Conservation (phyloP, 768 basidiomycete genomes). For the Sarcodon aspratus region DNA sequence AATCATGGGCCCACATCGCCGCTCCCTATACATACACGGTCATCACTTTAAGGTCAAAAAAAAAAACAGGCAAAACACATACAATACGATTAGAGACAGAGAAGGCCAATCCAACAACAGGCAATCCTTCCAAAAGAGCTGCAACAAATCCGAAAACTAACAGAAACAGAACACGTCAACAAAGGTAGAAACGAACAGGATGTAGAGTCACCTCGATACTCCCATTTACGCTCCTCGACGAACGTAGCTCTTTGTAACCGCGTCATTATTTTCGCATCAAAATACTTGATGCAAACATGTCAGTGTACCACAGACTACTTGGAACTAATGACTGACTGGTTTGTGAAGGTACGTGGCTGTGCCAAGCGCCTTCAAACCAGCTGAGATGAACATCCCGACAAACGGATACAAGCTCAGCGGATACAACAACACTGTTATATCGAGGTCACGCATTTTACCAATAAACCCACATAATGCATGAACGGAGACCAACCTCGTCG, state of each 20-base stretch:
- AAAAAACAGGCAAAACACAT: background rate
- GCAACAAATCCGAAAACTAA: conserved; percentile 81
- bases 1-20: conserved; percentile 87
- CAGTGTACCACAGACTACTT: background rate
- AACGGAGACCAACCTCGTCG: conserved; percentile 27
- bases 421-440: conserved; percentile 37
- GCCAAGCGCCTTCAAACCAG: conserved; percentile 55
- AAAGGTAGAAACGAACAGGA: background rate
- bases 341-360: conserved; percentile 61
- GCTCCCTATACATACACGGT: conserved; percentile 28
- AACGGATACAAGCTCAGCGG: conserved; percentile 55
- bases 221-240: conserved; percentile 85
- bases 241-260: conserved; percentile 57
- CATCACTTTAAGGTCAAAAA: background rate
- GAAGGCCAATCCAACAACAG: conserved; percentile 73
- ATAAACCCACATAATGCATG: background rate
- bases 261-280: conserved; percentile 76
- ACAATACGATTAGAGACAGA: conserved; percentile 77
- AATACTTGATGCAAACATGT: conserved; percentile 45
- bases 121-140: conserved; percentile 70
- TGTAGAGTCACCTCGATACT: conserved; percentile 52
- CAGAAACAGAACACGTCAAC: background rate
- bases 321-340: conserved; percentile 31
- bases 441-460: conserved; percentile 9
- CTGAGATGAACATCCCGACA: conserved; percentile 47